Percentiles rank a stretch among this genome's conserved stretches.
Conservation (phyloP, 805 yeast species). For the Suhomyces tanzawaensis region DNA sequence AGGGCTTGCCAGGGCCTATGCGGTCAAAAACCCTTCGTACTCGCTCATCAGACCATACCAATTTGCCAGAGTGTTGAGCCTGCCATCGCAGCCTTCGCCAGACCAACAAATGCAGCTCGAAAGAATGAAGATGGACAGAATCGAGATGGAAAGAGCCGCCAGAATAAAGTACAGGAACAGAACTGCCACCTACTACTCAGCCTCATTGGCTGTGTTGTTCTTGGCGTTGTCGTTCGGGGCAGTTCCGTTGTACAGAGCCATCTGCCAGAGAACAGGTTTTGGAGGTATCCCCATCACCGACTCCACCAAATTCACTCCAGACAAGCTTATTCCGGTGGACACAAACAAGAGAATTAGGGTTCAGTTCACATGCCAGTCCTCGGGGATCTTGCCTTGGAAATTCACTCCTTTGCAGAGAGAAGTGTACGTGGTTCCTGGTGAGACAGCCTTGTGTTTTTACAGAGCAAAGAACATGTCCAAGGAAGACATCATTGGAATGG, state of each 20-base stretch:
- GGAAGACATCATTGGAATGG: constrained; percentile 96
- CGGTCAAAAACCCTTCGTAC: no score
- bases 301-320: constrained; percentile 72
- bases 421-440: constrained; percentile 92
- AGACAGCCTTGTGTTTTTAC: constrained; percentile 94
- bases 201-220: constrained; percentile 67
- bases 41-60: no score
- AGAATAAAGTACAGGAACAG: constrained; percentile 37
- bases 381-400: constrained; percentile 90
- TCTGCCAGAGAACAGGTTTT: constrained; percentile 94
- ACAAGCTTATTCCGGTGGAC: constrained; percentile 83
- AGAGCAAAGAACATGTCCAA: constrained; percentile 83
- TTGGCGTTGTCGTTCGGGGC: constrained; percentile 82
- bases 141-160: constrained; percentile 24
- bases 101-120: constrained; percentile 1
- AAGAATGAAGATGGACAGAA: constrained; percentile 11
- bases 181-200: constrained; percentile 63
- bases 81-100: no score
- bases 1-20: no score
- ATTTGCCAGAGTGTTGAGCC: no score
- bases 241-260: constrained; percentile 87
- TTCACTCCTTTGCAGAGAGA: constrained; percentile 93
- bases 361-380: constrained; percentile 89
- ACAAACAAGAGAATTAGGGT: constrained; percentile 77
- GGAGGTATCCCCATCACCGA: constrained; percentile 96